Percentiles rank a stretch among this genome's conserved stretches.
Conservation (phyloP, 2,329 filamentous ascomycete genomes). For the Aspergillus ustus region DNA sequence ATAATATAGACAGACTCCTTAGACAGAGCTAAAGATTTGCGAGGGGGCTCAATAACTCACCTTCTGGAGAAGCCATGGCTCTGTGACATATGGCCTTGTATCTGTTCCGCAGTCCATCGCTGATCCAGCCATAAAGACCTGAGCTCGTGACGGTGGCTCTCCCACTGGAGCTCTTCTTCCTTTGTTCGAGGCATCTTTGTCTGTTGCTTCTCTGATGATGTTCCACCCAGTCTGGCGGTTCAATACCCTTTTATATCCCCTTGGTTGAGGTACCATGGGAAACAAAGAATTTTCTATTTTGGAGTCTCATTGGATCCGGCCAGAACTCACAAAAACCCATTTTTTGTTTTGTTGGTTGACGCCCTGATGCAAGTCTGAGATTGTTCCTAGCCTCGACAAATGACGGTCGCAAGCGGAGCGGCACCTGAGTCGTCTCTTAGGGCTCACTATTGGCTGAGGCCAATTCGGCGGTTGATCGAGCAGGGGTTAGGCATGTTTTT, state of each 20-base stretch:
- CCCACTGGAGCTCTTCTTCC: slow-evolving; percentile 15
- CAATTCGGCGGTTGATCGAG: too few species aligned
- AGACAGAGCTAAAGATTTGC: background rate
- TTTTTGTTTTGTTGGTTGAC: too few species aligned
- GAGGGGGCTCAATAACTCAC: slow-evolving; percentile 10
- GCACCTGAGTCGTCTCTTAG: too few species aligned
- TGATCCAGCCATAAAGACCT: slow-evolving; percentile 19
- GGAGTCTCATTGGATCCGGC: too few species aligned
- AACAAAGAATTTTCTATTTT: too few species aligned
- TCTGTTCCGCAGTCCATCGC: slow-evolving; percentile 16
- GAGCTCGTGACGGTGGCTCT: slow-evolving; percentile 18
- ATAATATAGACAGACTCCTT: background rate
- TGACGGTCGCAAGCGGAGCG: too few species aligned
- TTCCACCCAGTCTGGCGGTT: background rate
- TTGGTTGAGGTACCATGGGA: too few species aligned
- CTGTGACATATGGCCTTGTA: slow-evolving; percentile 23
- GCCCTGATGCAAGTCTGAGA: too few species aligned
- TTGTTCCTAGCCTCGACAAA: too few species aligned
- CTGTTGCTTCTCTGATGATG: slow-evolving; percentile 4
- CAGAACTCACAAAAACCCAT: too few species aligned
- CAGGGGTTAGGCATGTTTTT: too few species aligned
- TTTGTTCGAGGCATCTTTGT: slow-evolving; percentile 18
- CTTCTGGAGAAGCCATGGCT: slow-evolving; percentile 16
- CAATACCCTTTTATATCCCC: slow-evolving; percentile 1
- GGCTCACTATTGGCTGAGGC: too few species aligned